These are phyloP conservation scores for Eucalyptus urophylla DNA, from an alignment of 345 rosid genomes.

Conservation along the genomic window DNA sequence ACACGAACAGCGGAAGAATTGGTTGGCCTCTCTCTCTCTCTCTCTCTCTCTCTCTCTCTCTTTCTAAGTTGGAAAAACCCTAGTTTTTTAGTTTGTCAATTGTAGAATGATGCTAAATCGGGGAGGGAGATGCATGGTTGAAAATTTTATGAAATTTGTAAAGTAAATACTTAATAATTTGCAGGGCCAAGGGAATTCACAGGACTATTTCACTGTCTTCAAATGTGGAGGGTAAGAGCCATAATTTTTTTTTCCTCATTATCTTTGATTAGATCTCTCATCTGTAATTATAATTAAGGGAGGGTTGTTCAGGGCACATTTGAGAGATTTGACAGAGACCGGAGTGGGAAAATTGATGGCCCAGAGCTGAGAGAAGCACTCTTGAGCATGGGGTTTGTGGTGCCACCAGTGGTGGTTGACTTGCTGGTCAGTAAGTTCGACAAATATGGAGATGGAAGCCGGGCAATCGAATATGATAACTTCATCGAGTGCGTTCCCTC, in stretches of 20 bases:
- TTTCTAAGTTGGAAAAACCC: background rate
- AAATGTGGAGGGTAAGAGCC: slow-evolving; percentile 76
- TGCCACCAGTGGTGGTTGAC: slow-evolving; percentile 61
- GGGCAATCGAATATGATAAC: slow-evolving; percentile 83
- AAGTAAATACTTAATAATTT: background rate
- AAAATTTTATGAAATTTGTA: background rate
- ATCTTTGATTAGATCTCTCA: background rate
- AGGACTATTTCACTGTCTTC: slow-evolving; percentile 77
- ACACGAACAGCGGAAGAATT: slow-evolving; percentile 51
- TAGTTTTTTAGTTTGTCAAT: background rate
- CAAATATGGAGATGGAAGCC: slow-evolving; percentile 58
- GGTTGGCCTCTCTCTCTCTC: slow-evolving; percentile 22
- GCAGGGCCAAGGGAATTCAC: slow-evolving; percentile 85
- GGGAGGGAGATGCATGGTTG: background rate
- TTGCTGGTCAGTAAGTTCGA: slow-evolving; percentile 79
- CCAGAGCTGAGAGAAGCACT: slow-evolving; percentile 84
- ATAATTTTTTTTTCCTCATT: background rate
- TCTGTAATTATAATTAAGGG: background rate
- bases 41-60: too few relatives aligned
- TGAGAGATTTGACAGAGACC: slow-evolving; percentile 75
- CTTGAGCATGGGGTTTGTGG: slow-evolving; percentile 58
- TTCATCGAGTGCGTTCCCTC: slow-evolving; percentile 66
- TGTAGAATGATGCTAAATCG: background rate
- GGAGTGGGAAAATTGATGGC: slow-evolving; percentile 75
- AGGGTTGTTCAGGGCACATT: slow-evolving; percentile 40